phyloP scores from a whole-genome alignment of 306 rosid species.

The Luffa acutangula region DNA sequence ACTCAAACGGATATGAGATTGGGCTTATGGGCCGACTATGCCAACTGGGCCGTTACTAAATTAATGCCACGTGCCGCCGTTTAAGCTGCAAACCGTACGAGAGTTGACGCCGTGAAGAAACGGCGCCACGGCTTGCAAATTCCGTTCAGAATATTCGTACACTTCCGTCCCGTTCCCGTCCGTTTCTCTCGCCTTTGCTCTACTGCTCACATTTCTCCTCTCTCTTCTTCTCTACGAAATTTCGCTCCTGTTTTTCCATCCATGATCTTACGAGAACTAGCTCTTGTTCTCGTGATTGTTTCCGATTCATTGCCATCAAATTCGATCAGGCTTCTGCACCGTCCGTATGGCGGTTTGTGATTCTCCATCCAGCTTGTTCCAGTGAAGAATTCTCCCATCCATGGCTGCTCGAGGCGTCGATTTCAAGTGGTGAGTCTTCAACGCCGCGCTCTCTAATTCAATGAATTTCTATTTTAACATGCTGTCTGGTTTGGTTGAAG shows the following conservation, averaged over 20 bases:
- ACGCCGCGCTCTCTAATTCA: background rate
- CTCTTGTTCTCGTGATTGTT: background rate
- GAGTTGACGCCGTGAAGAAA: conserved; percentile 5
- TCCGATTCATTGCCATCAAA: background rate
- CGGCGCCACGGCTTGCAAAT: background rate
- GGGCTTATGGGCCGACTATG: background rate
- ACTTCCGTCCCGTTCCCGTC: background rate
- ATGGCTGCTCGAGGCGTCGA: conserved; percentile 90
- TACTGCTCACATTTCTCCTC: conserved; percentile 1
- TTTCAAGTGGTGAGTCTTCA: conserved; percentile 69
- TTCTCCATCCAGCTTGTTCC: background rate
- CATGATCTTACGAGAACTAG: conserved; percentile 4
- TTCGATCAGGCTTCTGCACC: background rate
- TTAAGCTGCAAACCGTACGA: background rate
- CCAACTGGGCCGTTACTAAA: background rate
- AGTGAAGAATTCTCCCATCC: background rate
- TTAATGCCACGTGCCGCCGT: background rate
- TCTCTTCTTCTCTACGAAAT: background rate
- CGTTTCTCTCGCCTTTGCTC: background rate
- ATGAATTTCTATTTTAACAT: background rate
- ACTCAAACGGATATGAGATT: background rate
- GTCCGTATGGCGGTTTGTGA: background rate
- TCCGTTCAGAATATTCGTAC: background rate
- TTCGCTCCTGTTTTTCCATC: background rate
- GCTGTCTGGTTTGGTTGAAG: background rate